Evolutionary conservation across 768 basidiomycete genomes (phyloP).

Genomic region (Termitomyces sp.): DNA sequence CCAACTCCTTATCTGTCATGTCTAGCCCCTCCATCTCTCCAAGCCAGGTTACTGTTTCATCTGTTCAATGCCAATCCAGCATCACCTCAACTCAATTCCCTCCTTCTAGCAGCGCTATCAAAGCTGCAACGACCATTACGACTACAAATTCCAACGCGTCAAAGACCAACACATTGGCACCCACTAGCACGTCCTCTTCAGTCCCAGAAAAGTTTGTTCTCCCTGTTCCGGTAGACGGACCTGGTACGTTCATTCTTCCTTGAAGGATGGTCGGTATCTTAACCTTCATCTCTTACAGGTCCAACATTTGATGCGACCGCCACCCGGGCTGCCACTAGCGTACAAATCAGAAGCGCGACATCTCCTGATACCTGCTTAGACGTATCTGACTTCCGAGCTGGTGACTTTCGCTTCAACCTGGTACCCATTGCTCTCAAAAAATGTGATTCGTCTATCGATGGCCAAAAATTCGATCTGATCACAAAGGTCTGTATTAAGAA

Average conservation of each 20-base stretch:
- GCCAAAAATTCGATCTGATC: constrained; percentile 31
- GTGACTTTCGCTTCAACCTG: constrained; percentile 29
- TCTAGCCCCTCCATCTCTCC: not conserved
- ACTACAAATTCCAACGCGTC: not conserved
- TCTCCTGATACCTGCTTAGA: constrained; percentile 26
- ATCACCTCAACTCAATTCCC: not conserved
- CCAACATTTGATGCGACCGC: constrained; percentile 23
- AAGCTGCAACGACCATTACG: not conserved
- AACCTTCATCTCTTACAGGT: constrained; percentile 1
- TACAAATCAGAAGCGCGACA: constrained; percentile 19
- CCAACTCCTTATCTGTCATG: not conserved
- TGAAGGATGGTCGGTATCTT: not conserved
- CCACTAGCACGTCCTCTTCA: not conserved
- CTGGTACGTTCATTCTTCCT: constrained; percentile 8
- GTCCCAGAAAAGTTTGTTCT: constrained; percentile 17
- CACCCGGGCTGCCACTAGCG: constrained; percentile 20
- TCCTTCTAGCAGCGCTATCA: not conserved
- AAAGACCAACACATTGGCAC: not conserved
- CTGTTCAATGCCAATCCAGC: not conserved
- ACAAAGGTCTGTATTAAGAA: constrained; percentile 17
- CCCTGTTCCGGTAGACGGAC: constrained; percentile 18
- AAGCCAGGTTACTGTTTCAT: not conserved
- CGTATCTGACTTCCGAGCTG: constrained; percentile 29
- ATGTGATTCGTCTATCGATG: constrained; percentile 23
- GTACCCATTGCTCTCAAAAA: constrained; percentile 25